These are phyloP conservation scores for Solanum peruvianum DNA, from an alignment of 257 asterid genomes.

Conservation along the genomic window DNA sequence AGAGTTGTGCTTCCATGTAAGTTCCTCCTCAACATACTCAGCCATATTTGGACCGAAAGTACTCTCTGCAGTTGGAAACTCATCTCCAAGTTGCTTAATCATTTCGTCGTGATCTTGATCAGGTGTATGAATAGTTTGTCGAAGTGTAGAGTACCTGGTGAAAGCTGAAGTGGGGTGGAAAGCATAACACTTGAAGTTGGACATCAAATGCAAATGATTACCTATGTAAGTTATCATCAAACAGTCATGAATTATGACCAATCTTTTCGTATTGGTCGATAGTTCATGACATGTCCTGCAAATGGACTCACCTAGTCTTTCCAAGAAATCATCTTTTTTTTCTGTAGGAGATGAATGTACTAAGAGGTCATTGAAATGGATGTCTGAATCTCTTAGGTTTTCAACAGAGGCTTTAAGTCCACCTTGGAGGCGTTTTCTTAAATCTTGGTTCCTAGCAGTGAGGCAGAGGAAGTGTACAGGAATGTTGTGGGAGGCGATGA, in stretches of 20 bases:
- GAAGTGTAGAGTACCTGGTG: background rate
- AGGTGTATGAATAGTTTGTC: background rate
- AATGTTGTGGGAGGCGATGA: background rate
- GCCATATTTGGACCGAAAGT: background rate
- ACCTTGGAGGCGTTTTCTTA: background rate
- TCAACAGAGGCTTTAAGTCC: background rate
- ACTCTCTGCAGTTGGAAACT: background rate
- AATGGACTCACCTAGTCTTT: background rate
- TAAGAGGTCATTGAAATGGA: background rate
- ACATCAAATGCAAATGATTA: background rate
- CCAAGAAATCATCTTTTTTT: background rate
- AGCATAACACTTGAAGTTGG: background rate
- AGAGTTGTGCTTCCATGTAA: background rate
- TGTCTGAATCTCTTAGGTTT: background rate
- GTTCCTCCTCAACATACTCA: background rate
- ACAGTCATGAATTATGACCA: background rate
- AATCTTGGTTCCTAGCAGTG: background rate
- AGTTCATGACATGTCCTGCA: background rate
- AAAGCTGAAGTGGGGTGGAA: background rate
- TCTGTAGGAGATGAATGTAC: background rate
- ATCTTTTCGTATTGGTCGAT: background rate
- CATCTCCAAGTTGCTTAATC: background rate
- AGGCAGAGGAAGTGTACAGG: background rate
- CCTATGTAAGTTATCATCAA: background rate
- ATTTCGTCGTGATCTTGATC: background rate